phyloP scores from a whole-genome alignment of 768 basidiomycete species.

The Termitomyces bulborhizus region DNA sequence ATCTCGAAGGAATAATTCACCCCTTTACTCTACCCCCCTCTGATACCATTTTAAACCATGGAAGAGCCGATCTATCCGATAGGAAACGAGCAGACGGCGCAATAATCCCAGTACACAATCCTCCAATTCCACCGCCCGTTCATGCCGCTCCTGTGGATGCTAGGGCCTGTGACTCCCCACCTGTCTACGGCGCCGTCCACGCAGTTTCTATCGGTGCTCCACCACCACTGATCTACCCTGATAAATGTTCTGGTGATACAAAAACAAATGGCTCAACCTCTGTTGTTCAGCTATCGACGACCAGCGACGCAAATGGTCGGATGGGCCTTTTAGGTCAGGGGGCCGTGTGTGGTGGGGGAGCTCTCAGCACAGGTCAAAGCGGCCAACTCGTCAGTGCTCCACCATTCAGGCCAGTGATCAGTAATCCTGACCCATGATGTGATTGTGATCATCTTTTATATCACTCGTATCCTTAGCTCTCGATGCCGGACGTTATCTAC shows the following conservation, averaged over 20 bases:
- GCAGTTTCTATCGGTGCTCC: conserved; percentile 9
- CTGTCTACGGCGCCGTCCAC: conserved; percentile 28
- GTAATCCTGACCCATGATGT: conserved; percentile 6
- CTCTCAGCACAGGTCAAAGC: conserved; percentile 17
- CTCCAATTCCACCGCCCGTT: conserved; percentile 22
- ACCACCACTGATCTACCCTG: conserved; percentile 10
- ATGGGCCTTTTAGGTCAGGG: conserved; percentile 12
- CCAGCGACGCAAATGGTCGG: conserved; percentile 19
- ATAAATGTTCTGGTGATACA: conserved; percentile 27
- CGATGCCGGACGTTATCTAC: too few relatives aligned
- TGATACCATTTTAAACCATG: conserved; percentile 1
- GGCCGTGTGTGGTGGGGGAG: conserved; percentile 11
- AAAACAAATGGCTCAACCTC: conserved; percentile 6
- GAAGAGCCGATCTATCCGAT: conserved; percentile 11
- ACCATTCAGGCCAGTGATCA: conserved; percentile 3
- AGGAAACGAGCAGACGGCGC: conserved; percentile 27
- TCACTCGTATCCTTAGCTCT: too few relatives aligned
- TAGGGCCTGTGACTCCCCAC: conserved; percentile 26
- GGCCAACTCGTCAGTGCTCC: background rate
- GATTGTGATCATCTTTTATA: too few relatives aligned
- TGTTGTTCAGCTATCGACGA: conserved; percentile 8
- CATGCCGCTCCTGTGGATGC: conserved; percentile 12
- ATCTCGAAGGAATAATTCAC: conserved; percentile 12
- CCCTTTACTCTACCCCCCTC: conserved; percentile 25
- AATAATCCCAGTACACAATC: conserved; percentile 22